phyloP scores from a whole-genome alignment of 2,329 filamentous ascomycete genomes.

The Aspergillus felis region DNA sequence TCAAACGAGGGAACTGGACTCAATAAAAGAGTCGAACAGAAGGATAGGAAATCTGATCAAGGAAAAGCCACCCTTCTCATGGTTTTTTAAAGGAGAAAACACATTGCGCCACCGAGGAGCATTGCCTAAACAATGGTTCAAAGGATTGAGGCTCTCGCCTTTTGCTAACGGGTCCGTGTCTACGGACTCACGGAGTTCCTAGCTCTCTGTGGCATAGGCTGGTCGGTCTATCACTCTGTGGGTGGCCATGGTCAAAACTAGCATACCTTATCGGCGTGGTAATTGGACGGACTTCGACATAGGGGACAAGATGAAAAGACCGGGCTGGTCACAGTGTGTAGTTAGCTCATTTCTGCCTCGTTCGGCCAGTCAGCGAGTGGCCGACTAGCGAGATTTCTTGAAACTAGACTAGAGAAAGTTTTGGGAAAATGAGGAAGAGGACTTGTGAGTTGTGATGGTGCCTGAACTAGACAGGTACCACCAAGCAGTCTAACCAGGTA shows the following conservation, averaged over 20 bases:
- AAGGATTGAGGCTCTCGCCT: background rate
- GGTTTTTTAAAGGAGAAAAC: background rate
- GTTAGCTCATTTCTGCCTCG: background rate
- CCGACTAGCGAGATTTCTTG: background rate
- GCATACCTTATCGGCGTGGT: background rate
- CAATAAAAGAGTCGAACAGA: background rate
- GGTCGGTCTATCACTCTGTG: too few species aligned
- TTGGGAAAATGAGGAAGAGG: background rate
- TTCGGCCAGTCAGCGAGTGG: background rate
- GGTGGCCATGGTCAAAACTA: background rate
- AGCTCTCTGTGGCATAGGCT: too few species aligned
- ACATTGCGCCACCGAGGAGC: background rate
- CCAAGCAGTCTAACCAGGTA: background rate
- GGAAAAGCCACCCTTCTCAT: background rate
- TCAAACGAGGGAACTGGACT: background rate
- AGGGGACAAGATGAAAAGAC: background rate
- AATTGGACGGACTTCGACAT: background rate
- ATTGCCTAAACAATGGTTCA: background rate
- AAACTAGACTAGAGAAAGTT: background rate
- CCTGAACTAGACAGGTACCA: too few species aligned
- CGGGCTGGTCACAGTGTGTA: background rate
- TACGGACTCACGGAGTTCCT: too few species aligned
- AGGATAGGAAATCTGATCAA: background rate
- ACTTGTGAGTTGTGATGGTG: background rate
- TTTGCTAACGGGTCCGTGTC: background rate